phyloP scores from a whole-genome alignment of 2,329 filamentous ascomycete species.

The Penicillium oxalicum region DNA sequence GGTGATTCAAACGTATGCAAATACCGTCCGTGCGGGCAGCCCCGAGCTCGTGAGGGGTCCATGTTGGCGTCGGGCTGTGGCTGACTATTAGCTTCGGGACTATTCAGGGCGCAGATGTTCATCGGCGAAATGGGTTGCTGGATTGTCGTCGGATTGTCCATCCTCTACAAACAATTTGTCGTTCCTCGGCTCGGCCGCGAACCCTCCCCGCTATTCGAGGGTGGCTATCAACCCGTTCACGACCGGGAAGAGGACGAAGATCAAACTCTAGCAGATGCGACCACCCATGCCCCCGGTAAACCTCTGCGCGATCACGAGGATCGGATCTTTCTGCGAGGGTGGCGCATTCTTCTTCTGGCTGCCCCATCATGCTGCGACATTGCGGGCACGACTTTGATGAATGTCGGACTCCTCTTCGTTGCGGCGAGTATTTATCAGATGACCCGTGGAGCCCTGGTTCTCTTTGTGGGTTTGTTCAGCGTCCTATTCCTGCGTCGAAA shows the following conservation, averaged over 20 bases:
- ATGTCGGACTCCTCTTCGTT: slow-evolving; percentile 86
- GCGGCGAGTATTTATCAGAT: slow-evolving; percentile 98
- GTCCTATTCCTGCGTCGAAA: slow-evolving; percentile 79
- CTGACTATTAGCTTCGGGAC: slow-evolving; percentile 2
- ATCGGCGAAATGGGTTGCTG: slow-evolving; percentile 93
- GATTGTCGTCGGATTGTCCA: slow-evolving; percentile 72
- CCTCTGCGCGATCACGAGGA: slow-evolving; percentile 51
- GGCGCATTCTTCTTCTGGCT: slow-evolving; percentile 67
- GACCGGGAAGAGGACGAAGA: slow-evolving; percentile 45
- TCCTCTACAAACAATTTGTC: slow-evolving; percentile 57
- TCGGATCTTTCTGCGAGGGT: slow-evolving; percentile 59
- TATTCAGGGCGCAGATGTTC: slow-evolving; percentile 76
- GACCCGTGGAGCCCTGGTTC: slow-evolving; percentile 87
- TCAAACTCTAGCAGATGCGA: slow-evolving; percentile 38
- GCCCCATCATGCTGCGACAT: slow-evolving; percentile 91
- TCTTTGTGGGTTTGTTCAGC: slow-evolving; percentile 94
- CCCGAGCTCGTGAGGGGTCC: background rate
- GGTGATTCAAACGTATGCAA: slow-evolving; percentile 72
- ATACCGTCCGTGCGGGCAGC: background rate
- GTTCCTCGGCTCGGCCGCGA: slow-evolving; percentile 35
- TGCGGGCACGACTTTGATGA: slow-evolving; percentile 93
- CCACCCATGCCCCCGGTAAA: slow-evolving; percentile 45
- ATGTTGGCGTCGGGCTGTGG: background rate
- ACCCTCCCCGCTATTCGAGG: slow-evolving; percentile 38
- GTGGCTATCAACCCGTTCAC: slow-evolving; percentile 62